Percentiles rank a stretch among this genome's conserved stretches.
These are phyloP conservation scores for Xylaria castorea DNA, from an alignment of 495 filamentous ascomycete genomes.

Conservation along the genomic window DNA sequence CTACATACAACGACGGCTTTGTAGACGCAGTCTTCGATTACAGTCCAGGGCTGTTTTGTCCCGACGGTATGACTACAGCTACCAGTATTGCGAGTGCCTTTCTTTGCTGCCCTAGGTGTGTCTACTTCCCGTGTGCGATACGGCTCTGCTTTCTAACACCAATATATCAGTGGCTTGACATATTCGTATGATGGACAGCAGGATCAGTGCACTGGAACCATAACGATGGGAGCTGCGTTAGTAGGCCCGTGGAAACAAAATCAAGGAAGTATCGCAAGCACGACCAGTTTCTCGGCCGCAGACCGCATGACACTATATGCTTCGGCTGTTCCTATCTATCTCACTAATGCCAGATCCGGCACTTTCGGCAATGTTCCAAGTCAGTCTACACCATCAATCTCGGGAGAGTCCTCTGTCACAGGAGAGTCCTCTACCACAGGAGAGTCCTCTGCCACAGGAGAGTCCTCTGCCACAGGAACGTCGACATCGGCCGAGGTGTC, in stretches of 20 bases:
- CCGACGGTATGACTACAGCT: constrained; percentile 11
- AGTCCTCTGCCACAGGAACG: not conserved
- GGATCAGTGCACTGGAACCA: not conserved
- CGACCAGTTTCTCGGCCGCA: not conserved
- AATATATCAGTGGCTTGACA: not conserved
- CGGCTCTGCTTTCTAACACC: not conserved
- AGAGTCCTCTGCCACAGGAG: no score
- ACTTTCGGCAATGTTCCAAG: not conserved
- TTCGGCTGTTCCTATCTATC: not conserved
- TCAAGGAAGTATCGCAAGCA: not conserved
- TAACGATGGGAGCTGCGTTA: not conserved
- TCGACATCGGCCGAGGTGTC: not conserved
- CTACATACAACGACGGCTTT: not conserved
- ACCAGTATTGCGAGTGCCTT: not conserved
- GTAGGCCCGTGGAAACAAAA: not conserved
- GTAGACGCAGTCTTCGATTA: not conserved
- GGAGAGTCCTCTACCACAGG: not conserved
- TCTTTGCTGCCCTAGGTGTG: constrained; percentile 19
- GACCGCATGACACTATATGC: constrained; percentile 1
- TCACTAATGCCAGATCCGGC: not conserved
- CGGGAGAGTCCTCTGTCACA: not conserved
- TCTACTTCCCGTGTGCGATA: not conserved
- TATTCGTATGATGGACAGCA: not conserved
- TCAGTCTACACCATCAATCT: not conserved
- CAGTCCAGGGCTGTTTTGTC: constrained; percentile 6